These are phyloP conservation scores for Kuraishia molischiana DNA, from an alignment of 805 yeast species.

Conservation along the genomic window DNA sequence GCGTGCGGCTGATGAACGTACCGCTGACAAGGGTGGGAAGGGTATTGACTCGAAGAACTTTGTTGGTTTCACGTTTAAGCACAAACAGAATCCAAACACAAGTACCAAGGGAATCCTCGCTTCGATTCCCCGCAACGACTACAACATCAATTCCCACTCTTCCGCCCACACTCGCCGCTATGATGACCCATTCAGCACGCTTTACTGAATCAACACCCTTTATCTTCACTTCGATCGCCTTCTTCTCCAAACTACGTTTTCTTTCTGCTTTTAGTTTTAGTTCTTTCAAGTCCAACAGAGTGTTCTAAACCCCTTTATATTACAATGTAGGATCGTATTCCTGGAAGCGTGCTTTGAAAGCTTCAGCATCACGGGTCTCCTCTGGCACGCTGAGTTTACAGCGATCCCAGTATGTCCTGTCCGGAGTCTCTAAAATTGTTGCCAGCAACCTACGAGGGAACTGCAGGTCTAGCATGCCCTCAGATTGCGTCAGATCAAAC, in stretches of 20 bases:
- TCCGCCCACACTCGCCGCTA: neutral
- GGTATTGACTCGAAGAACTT: constrained; percentile 60
- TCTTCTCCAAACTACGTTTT: neutral
- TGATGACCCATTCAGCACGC: constrained; percentile 3
- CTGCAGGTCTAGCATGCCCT: constrained; percentile 51
- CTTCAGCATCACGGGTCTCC: constrained; percentile 55
- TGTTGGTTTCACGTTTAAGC: constrained; percentile 94
- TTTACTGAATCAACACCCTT: neutral
- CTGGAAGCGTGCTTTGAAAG: constrained; percentile 46
- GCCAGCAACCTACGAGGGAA: constrained; percentile 81
- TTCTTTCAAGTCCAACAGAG: too few species aligned
- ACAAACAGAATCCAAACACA: constrained; percentile 51
- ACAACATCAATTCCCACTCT: constrained; percentile 8
- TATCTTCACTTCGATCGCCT: neutral
- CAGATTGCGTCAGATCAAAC: constrained; percentile 18
- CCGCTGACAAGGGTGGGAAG: constrained; percentile 57
- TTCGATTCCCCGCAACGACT: constrained; percentile 18
- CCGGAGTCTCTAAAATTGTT: constrained; percentile 45
- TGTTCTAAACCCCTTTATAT: too few species aligned
- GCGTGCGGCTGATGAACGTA: constrained; percentile 71
- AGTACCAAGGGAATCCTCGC: constrained; percentile 25
- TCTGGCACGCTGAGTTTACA: constrained; percentile 57
- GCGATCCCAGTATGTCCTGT: constrained; percentile 65
- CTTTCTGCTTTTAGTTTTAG: neutral
- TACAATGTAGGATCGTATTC: constrained; percentile 39